A percentile compares a stretch with the other conserved stretches of the same genome.
phyloP scores from a whole-genome alignment of 108 stramenopile species.

The Nitzschia inconspicua region DNA sequence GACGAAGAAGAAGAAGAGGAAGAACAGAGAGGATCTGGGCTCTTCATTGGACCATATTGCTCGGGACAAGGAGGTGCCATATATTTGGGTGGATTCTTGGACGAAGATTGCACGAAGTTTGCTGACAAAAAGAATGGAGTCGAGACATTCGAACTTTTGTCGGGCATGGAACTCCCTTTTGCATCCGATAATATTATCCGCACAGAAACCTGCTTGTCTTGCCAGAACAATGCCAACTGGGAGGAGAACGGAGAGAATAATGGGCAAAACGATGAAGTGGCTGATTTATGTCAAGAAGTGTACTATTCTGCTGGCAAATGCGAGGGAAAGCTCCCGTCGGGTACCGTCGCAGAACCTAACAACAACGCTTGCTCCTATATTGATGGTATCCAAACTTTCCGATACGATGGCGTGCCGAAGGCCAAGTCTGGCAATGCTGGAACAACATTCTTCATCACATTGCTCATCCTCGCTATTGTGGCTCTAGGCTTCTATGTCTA shows the following conservation, averaged over 20 bases:
- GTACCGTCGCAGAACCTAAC: constrained; percentile 26
- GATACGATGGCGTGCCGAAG: constrained; percentile 44
- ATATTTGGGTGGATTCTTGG: constrained; percentile 55
- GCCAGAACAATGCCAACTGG: constrained; percentile 31
- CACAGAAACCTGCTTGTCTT: constrained; percentile 51
- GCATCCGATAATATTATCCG: constrained; percentile 42
- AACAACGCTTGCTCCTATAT: constrained; percentile 67
- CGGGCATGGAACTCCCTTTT: constrained; percentile 49
- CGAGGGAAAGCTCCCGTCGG: constrained; percentile 37
- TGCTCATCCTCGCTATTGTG: constrained; percentile 41
- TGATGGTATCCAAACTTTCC: constrained; percentile 57
- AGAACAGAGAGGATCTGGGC: constrained; percentile 9
- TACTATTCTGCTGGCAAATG: constrained; percentile 70
- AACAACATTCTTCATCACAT: constrained; percentile 48
- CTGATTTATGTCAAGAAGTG: constrained; percentile 48
- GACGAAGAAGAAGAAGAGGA: constrained; percentile 11
- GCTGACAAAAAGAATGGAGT: constrained; percentile 40
- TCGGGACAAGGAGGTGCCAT: constrained; percentile 51
- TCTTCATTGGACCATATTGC: constrained; percentile 66
- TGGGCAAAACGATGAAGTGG: constrained; percentile 32
- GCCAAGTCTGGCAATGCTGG: constrained; percentile 19
- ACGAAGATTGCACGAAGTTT: constrained; percentile 56
- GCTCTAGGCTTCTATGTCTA: constrained; percentile 49
- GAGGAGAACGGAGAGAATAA: constrained; percentile 19
- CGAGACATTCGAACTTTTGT: constrained; percentile 30